Percentiles rank a stretch among this genome's conserved stretches.
Conservation (phyloP, 2,329 filamentous ascomycete genomes). For the Fusarium miscanthi region DNA sequence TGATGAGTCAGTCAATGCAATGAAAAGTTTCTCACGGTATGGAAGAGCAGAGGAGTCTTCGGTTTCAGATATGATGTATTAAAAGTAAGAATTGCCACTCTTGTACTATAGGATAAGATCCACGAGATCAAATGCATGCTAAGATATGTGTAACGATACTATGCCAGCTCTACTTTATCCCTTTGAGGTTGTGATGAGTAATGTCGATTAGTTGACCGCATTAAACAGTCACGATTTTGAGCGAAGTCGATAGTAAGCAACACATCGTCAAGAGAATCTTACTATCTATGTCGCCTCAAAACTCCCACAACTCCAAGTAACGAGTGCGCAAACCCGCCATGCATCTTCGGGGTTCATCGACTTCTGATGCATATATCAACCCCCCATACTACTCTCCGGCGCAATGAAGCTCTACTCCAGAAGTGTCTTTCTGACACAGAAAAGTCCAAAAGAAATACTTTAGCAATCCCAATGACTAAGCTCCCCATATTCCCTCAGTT, state of each 20-base stretch:
- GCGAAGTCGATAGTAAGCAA: conserved; percentile 19
- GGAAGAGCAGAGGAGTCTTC: conserved; percentile 23
- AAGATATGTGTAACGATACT: conserved; percentile 44
- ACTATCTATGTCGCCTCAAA: conserved; percentile 35
- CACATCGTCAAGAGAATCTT: conserved; percentile 33
- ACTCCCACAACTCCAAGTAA: conserved; percentile 47
- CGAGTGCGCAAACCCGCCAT: conserved; percentile 46
- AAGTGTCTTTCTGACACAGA: conserved; percentile 41
- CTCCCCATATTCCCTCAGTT: not conserved
- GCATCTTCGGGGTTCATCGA: conserved; percentile 29
- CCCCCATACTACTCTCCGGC: conserved; percentile 24
- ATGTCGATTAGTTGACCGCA: not conserved
- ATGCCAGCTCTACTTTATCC: conserved; percentile 11
- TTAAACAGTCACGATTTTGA: not conserved
- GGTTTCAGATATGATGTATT: conserved; percentile 31
- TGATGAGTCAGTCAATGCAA: not conserved
- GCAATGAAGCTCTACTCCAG: conserved; percentile 45
- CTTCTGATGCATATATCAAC: conserved; percentile 5
- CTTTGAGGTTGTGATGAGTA: not conserved
- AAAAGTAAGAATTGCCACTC: conserved; percentile 45
- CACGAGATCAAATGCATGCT: conserved; percentile 36
- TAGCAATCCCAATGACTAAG: conserved; percentile 33
- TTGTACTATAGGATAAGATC: conserved; percentile 46
- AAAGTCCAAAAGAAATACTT: conserved; percentile 25
- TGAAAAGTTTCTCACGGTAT: conserved; percentile 13